phyloP scores from a whole-genome alignment of 768 basidiomycete species.

The Termitomyces sp. region DNA sequence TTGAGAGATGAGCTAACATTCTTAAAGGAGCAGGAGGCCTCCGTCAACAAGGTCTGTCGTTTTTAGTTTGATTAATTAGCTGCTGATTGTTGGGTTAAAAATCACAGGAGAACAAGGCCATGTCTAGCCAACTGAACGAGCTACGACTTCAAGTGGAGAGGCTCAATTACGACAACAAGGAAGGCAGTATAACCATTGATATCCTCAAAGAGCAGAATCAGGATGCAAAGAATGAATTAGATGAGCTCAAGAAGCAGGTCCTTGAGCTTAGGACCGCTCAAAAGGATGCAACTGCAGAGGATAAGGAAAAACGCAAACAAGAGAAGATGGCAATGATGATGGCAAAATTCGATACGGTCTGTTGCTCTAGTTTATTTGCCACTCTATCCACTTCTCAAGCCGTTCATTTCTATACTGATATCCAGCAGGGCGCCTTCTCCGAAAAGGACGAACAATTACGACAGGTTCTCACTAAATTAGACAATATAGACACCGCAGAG shows the following conservation, averaged over 20 bases:
- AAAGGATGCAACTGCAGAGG: conserved; percentile 84
- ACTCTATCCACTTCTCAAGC: conserved; percentile 3
- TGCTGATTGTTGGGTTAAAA: neutral
- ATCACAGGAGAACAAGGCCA: conserved; percentile 83
- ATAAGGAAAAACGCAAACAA: conserved; percentile 98
- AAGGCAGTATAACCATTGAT: conserved; percentile 87
- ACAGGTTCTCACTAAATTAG: conserved; percentile 76
- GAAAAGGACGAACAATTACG: conserved; percentile 95
- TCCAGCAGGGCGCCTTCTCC: conserved; percentile 85
- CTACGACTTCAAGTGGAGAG: conserved; percentile 87
- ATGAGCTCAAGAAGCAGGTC: conserved; percentile 80
- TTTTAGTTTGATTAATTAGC: neutral
- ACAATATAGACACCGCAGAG: conserved; percentile 66
- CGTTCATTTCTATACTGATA: neutral
- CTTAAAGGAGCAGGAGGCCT: conserved; percentile 86
- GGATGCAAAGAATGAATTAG: conserved; percentile 82
- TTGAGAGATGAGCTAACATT: conserved; percentile 84
- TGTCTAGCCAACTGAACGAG: conserved; percentile 92
- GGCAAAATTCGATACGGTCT: conserved; percentile 94
- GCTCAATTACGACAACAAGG: conserved; percentile 94
- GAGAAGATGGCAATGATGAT: conserved; percentile 99
- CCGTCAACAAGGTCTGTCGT: conserved; percentile 60
- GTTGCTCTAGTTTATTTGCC: conserved; percentile 21
- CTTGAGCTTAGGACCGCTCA: conserved; percentile 74
- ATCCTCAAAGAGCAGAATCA: conserved; percentile 92